Percentiles rank a stretch among this genome's conserved stretches.
These are phyloP conservation scores for Eucalyptus camaldulensis DNA, from an alignment of 345 rosid genomes.

Conservation along the genomic window DNA sequence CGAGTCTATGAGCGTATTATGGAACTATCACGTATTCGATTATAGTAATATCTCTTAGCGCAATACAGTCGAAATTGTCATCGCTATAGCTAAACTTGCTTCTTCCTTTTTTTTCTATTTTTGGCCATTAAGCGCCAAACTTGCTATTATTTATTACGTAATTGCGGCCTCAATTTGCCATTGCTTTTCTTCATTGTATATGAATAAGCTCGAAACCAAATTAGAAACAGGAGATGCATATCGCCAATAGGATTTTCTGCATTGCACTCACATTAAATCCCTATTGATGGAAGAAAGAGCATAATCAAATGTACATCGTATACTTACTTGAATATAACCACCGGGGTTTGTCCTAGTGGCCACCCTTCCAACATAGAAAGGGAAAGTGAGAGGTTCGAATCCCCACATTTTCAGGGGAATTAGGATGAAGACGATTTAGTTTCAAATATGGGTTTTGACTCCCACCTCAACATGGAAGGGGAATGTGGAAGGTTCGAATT, in stretches of 20 bases:
- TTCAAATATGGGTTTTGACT: too few relatives aligned
- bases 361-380: rapidly evolving
- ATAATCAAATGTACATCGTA: neutral
- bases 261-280: neutral
- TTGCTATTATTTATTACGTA: too few relatives aligned
- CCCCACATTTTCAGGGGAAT: too few relatives aligned
- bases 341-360: rapidly evolving
- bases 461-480: too few relatives aligned
- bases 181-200: too few relatives aligned
- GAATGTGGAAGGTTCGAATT: too few relatives aligned
- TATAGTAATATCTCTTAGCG: too few relatives aligned
- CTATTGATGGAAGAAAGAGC: neutral
- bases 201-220: neutral
- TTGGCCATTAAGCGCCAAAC: too few relatives aligned
- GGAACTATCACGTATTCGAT: neutral
- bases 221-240: neutral
- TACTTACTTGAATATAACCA: neutral
- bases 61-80: too few relatives aligned
- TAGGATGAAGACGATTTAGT: too few relatives aligned
- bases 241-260: neutral
- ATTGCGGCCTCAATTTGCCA: neutral
- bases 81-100: rapidly evolving
- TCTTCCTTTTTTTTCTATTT: too few relatives aligned
- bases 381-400: too few relatives aligned
- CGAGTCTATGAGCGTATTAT: rapidly evolving